These are phyloP conservation scores for Penicillium pulvis DNA, from an alignment of 495 filamentous ascomycete species.

Conservation along the genomic window DNA sequence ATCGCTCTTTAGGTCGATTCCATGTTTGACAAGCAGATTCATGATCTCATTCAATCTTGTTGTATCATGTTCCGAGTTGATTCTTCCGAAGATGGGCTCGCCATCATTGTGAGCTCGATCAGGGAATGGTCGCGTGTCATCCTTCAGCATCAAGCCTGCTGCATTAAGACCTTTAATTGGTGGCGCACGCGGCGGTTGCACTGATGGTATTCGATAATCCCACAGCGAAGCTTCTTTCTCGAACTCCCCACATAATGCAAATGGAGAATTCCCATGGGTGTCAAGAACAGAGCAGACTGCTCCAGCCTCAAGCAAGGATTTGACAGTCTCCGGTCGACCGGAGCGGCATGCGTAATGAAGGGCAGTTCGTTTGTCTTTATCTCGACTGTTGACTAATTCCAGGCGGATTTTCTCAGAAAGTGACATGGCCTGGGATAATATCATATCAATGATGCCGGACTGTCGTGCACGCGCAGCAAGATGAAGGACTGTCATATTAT, in stretches of 20 bases:
- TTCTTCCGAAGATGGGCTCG: neutral
- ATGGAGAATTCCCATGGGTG: neutral
- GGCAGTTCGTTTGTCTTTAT: slow-evolving; percentile 14
- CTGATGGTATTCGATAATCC: neutral
- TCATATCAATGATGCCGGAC: slow-evolving; percentile 16
- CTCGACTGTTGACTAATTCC: slow-evolving; percentile 1
- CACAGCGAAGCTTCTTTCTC: slow-evolving; percentile 3
- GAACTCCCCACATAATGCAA: slow-evolving; percentile 3
- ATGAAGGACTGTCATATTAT: slow-evolving; percentile 25
- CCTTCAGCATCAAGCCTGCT: slow-evolving; percentile 1
- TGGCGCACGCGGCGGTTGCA: neutral
- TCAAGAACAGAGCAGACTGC: slow-evolving; percentile 9
- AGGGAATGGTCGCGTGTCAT: slow-evolving; percentile 4
- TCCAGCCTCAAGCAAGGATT: slow-evolving; percentile 18
- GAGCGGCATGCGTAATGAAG: slow-evolving; percentile 26
- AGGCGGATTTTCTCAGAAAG: neutral
- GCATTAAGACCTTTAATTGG: neutral
- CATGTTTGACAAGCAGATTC: neutral
- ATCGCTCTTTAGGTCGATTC: neutral
- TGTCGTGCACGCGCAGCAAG: slow-evolving; percentile 22
- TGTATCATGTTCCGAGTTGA: slow-evolving; percentile 6
- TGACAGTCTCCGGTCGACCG: slow-evolving; percentile 22
- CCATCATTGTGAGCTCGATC: neutral
- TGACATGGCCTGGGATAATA: slow-evolving; percentile 1
- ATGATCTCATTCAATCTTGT: slow-evolving; percentile 1